A percentile compares a stretch with the other conserved stretches of the same genome.
Conservation (phyloP, 257 asterid species). For the Solanum paucissectum region DNA sequence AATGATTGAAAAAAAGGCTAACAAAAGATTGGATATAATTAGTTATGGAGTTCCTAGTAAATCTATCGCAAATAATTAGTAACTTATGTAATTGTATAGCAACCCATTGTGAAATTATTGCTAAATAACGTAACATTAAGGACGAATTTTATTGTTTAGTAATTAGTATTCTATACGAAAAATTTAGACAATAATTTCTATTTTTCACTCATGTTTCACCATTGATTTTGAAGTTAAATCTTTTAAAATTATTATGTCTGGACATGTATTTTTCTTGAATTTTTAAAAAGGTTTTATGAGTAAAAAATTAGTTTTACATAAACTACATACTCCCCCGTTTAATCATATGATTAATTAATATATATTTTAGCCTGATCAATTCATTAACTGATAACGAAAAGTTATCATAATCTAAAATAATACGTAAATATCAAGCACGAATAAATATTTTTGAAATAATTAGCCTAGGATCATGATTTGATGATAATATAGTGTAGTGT, state of each 20-base stretch:
- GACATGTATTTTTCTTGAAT: background rate
- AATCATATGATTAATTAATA: background rate
- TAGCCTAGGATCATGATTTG: constrained; percentile 26
- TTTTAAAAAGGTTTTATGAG: no score
- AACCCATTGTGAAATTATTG: background rate
- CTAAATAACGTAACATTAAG: background rate
- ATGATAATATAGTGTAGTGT: constrained; percentile 34
- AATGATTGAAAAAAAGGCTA: background rate
- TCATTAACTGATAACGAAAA: background rate
- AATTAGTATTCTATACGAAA: background rate
- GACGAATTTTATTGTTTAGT: background rate
- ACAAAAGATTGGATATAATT: background rate
- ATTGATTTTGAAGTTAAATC: background rate
- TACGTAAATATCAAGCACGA: background rate
- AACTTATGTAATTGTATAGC: background rate
- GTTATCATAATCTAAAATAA: background rate
- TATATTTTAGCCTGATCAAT: background rate
- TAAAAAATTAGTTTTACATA: no score
- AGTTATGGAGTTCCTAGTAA: background rate
- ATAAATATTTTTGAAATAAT: background rate
- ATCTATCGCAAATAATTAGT: background rate
- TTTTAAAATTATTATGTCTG: no score
- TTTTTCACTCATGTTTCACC: background rate
- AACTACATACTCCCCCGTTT: background rate
- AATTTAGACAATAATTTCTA: background rate